Base-by-base conservation (phyloP, 495 filamentous ascomycete genomes). In the Lasiosphaeria ovina region DNA sequence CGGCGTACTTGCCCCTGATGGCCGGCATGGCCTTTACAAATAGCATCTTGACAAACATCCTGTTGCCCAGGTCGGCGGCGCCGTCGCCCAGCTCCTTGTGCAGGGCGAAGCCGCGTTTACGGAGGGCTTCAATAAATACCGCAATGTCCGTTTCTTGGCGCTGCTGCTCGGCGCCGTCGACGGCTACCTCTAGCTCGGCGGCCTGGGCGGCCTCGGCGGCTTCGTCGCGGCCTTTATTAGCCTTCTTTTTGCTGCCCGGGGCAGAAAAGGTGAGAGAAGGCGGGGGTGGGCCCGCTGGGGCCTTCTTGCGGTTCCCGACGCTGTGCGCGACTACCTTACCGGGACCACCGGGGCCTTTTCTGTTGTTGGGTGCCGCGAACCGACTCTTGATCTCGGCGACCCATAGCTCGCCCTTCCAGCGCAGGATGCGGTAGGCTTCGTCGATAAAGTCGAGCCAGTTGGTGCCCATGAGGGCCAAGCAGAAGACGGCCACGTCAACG, bases 1-100 rank as follows among this genome's bases (percentile, higher is more conserved):
- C 74, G 32, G 75, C 84, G 62, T 87, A 80, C 73, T 93, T 94
- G 8, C 90, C 89, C 72, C 82, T 87, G 11, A 79, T 74, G 3
- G 89, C 87, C 44, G 85, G 78, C 32, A 80, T 80, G 33, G 79
- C 84, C 77, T 97, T 98, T 56, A 94, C 79, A 77, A 98, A 98
- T 65, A 85, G 82, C 92, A 98, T 93, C 70, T 85, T 88, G 54
- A 98, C 91, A 81, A 98, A 98, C 94, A 98, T 98, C 77, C 90
- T 96, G 76, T 98, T 98, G 38, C 79, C 83, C 70, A 91, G 79
- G 70, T 97, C 92, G 9, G 94, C 78, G 0, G 85, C 83, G 53
- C 82, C 75, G 47, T 82, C 77, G 34, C 65, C 70, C 12, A 69
- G 67, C 31, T 79, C 76, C 17, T 80, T 81, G 60, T 83, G 81